These are phyloP conservation scores for Discostella stelligeroides DNA, from an alignment of 108 stramenopile genomes.

Conservation along the genomic window DNA sequence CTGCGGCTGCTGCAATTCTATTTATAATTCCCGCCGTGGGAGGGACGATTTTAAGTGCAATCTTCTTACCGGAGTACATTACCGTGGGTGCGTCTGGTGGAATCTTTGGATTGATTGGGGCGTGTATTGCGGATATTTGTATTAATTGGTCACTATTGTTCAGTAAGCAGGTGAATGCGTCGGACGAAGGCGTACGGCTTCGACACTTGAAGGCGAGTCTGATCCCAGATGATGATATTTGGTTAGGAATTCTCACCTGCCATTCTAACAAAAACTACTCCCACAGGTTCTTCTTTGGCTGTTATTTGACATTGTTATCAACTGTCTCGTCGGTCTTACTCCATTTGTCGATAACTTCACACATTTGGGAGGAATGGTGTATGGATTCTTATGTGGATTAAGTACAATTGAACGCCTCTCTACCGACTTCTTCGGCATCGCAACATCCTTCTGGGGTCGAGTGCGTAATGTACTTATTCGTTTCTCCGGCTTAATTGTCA, in stretches of 20 bases:
- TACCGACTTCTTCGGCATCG: constrained; percentile 69
- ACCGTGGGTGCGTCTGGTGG: constrained; percentile 93
- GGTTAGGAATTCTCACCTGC: not conserved
- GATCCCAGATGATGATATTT: not conserved
- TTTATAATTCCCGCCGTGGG: constrained; percentile 88
- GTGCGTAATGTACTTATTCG: constrained; percentile 49
- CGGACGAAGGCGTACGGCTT: constrained; percentile 49
- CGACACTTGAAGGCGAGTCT: constrained; percentile 45
- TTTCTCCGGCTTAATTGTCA: constrained; percentile 76
- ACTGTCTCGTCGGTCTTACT: constrained; percentile 80
- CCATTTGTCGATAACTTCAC: constrained; percentile 93
- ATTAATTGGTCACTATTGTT: constrained; percentile 90
- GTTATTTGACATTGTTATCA: constrained; percentile 78
- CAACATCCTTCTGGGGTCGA: constrained; percentile 28
- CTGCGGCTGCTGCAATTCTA: constrained; percentile 59
- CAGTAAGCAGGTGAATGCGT: constrained; percentile 57
- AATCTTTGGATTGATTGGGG: constrained; percentile 92
- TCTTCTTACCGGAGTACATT: constrained; percentile 90
- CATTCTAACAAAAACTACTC: not conserved
- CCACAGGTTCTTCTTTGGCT: constrained; percentile 66
- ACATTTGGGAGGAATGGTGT: constrained; percentile 82
- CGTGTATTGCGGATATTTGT: constrained; percentile 84
- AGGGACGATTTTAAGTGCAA: constrained; percentile 86
- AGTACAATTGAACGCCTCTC: constrained; percentile 78
- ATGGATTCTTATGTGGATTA: constrained; percentile 80